These are phyloP conservation scores for Podospora didyma DNA, from an alignment of 495 filamentous ascomycete genomes.

Conservation along the genomic window DNA sequence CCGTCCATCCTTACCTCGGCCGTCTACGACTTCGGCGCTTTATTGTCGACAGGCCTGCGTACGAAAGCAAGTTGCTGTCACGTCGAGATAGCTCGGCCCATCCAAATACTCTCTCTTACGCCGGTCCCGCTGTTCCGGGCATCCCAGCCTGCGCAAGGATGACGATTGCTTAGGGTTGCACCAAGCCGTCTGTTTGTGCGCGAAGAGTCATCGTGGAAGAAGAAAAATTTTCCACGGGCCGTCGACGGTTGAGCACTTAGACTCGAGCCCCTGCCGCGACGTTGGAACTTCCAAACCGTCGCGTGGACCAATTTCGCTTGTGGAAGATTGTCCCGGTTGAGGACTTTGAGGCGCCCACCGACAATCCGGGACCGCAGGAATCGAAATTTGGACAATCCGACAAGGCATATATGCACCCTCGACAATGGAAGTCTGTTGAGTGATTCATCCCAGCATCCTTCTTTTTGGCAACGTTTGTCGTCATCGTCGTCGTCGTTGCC, in stretches of 20 bases:
- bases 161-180: slow-evolving; percentile 2
- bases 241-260: slow-evolving; percentile 19
- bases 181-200: slow-evolving; percentile 12
- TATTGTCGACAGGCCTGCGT: too few relatives aligned
- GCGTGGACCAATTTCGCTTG: slow-evolving; percentile 29
- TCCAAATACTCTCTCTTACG: background rate
- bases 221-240: slow-evolving; percentile 30
- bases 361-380: slow-evolving; percentile 19
- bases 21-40: too few relatives aligned
- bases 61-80: too few relatives aligned
- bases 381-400: slow-evolving; percentile 16
- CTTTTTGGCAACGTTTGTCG: too few relatives aligned
- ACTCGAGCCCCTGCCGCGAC: slow-evolving; percentile 18
- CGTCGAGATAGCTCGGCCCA: too few relatives aligned
- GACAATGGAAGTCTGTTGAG: slow-evolving; percentile 15
- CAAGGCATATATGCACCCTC: slow-evolving; percentile 1
- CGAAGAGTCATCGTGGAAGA: slow-evolving; percentile 7
- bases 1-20: too few relatives aligned
- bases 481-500: too few relatives aligned
- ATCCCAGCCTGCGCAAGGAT: background rate
- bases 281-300: slow-evolving; percentile 17
- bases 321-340: slow-evolving; percentile 16
- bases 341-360: slow-evolving; percentile 16
- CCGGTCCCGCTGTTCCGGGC: slow-evolving; percentile 14
- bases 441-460: slow-evolving; percentile 2